A percentile compares a stretch with the other conserved stretches of the same genome.
Conservation (phyloP, 2,329 filamentous ascomycete genomes). For the Aspergillaceae sp. region DNA sequence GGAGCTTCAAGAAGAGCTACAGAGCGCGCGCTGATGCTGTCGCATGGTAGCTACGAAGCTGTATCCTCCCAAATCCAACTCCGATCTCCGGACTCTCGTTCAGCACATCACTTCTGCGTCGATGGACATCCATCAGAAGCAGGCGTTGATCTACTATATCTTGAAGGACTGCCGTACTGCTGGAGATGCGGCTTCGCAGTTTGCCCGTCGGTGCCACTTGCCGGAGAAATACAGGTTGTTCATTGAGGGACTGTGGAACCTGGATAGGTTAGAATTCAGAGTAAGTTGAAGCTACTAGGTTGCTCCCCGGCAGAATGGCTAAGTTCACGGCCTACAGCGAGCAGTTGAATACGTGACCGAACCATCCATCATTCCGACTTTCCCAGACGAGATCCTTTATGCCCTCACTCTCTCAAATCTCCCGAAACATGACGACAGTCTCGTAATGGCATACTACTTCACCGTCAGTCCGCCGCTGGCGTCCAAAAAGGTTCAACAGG, state of each 20-base stretch:
- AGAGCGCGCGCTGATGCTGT: slow-evolving; percentile 6
- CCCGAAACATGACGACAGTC: slow-evolving; percentile 50
- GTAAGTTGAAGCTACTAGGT: slow-evolving; percentile 30
- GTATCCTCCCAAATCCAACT: slow-evolving; percentile 66
- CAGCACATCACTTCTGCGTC: slow-evolving; percentile 57
- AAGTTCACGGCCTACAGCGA: slow-evolving; percentile 30
- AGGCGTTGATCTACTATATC: slow-evolving; percentile 75
- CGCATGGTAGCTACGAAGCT: slow-evolving; percentile 45
- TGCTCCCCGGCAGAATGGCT: too few species aligned
- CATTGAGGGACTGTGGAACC: slow-evolving; percentile 72
- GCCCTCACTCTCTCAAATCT: slow-evolving; percentile 54
- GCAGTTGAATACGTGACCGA: slow-evolving; percentile 71
- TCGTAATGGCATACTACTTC: slow-evolving; percentile 71
- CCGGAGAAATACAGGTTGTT: slow-evolving; percentile 70
- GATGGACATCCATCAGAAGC: slow-evolving; percentile 66
- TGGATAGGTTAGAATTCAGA: slow-evolving; percentile 63
- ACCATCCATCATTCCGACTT: slow-evolving; percentile 70
- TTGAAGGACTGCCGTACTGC: slow-evolving; percentile 62
- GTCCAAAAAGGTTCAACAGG: slow-evolving; percentile 51
- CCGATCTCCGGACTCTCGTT: slow-evolving; percentile 60
- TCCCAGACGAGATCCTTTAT: slow-evolving; percentile 71
- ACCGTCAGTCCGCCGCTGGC: slow-evolving; percentile 65
- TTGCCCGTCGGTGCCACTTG: slow-evolving; percentile 56
- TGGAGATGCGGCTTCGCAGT: slow-evolving; percentile 46
- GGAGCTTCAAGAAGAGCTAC: background rate